phyloP scores from a whole-genome alignment of 2,329 filamentous ascomycete species.

The Aphanoascus verrucosus region DNA sequence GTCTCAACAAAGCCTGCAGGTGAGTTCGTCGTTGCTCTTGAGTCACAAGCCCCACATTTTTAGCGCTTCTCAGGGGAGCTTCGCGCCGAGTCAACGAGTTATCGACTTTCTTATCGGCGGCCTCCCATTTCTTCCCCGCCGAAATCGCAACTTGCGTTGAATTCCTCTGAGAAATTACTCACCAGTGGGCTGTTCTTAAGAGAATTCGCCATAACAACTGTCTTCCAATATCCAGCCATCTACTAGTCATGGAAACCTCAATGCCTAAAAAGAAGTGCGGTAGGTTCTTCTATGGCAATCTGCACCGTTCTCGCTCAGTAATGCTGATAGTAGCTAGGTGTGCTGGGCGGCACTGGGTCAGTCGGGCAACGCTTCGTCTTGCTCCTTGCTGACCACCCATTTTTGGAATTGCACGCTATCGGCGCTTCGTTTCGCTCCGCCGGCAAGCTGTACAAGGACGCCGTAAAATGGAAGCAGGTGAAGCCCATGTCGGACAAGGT shows the following conservation, averaged over 20 bases:
- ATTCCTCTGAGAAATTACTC: neutral
- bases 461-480: conserved; percentile 89
- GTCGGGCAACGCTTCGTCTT: conserved; percentile 95
- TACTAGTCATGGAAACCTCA: neutral
- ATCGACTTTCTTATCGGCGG: neutral
- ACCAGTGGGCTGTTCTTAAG: neutral
- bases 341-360: conserved; percentile 84
- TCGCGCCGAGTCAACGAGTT: neutral
- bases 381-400: conserved; percentile 75
- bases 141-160: conserved; percentile 1
- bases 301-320: neutral
- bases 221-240: neutral
- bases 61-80: too few relatives aligned
- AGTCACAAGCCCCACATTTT: too few relatives aligned
- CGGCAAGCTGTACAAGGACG: conserved; percentile 90
- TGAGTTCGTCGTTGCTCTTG: too few relatives aligned
- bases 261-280: conserved; percentile 14
- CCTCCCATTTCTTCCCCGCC: neutral
- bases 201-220: neutral
- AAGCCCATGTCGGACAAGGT: conserved; percentile 65
- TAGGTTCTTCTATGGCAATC: neutral
- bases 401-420: conserved; percentile 75
- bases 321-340: conserved; percentile 38
- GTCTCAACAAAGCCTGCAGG: too few relatives aligned
- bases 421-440: conserved; percentile 82